phyloP scores from a whole-genome alignment of 2,329 filamentous ascomycete genomes.

The Penicillium sp. region DNA sequence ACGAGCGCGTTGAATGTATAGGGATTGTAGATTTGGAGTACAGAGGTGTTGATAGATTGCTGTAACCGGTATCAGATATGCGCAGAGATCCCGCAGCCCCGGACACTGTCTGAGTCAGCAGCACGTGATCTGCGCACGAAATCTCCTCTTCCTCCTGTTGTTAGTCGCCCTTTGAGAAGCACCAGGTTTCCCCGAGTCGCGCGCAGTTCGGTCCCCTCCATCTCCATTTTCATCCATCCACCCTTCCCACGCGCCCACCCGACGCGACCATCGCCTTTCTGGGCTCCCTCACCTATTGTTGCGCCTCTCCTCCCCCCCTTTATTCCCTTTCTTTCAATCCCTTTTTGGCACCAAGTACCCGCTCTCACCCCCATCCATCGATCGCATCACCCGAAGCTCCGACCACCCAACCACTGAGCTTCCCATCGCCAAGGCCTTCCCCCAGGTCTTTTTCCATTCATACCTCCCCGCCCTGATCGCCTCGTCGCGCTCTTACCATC shows the following conservation, averaged over 20 bases:
- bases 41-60: not conserved
- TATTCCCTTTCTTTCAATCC: constrained; percentile 20
- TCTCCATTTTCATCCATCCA: constrained; percentile 38
- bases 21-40: not conserved
- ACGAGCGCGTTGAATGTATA: not conserved
- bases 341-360: constrained; percentile 19
- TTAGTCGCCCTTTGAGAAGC: constrained; percentile 33
- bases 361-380: constrained; percentile 24
- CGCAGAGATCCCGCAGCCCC: not conserved
- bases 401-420: constrained; percentile 32
- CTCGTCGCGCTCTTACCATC: constrained; percentile 22
- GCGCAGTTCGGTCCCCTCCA: constrained; percentile 41
- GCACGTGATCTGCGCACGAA: constrained; percentile 30
- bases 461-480: constrained; percentile 23
- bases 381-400: constrained; percentile 26
- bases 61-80: not conserved
- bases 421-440: constrained; percentile 35
- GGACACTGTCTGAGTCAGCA: constrained; percentile 25
- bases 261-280: constrained; percentile 26
- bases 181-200: constrained; percentile 38
- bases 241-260: constrained; percentile 31
- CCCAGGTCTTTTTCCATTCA: constrained; percentile 24
- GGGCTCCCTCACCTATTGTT: constrained; percentile 22
- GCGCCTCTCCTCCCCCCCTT: constrained; percentile 13
- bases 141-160: constrained; percentile 37